phyloP scores from a whole-genome alignment of 2,329 filamentous ascomycete species.

The Xylaria sp. region DNA sequence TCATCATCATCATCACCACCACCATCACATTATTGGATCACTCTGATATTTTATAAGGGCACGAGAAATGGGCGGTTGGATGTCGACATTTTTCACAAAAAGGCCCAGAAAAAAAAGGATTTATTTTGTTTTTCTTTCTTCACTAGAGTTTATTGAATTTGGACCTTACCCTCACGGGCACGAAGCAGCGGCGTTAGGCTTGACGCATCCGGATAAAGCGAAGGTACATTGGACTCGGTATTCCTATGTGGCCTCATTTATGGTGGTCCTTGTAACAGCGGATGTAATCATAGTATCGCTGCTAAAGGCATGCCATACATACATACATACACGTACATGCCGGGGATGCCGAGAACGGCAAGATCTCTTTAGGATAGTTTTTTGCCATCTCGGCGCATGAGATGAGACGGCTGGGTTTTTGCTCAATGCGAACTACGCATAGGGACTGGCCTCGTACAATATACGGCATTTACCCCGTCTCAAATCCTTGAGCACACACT shows the following conservation, averaged over 20 bases:
- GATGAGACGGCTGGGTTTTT: slow-evolving; percentile 8
- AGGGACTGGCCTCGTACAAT: slow-evolving; percentile 18
- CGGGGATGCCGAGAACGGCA: neutral
- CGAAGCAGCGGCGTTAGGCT: slow-evolving; percentile 22
- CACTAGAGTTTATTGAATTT: neutral
- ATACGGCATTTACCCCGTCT: slow-evolving; percentile 10
- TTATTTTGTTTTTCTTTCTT: neutral
- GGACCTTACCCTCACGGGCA: slow-evolving; percentile 11
- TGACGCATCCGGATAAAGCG: slow-evolving; percentile 5
- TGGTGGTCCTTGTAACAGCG: slow-evolving; percentile 22
- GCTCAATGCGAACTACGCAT: slow-evolving; percentile 9
- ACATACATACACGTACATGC: too few species aligned
- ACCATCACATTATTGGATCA: too few species aligned
- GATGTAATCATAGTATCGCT: slow-evolving; percentile 17
- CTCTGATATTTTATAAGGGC: slow-evolving; percentile 12
- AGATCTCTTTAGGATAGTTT: neutral
- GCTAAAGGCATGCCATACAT: neutral
- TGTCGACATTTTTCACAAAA: neutral
- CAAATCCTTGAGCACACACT: neutral
- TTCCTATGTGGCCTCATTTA: slow-evolving; percentile 15
- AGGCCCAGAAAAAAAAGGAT: neutral
- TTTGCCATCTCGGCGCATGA: slow-evolving; percentile 7
- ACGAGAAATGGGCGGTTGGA: slow-evolving; percentile 19
- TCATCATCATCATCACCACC: too few species aligned
- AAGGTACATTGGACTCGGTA: slow-evolving; percentile 21